Conservation (phyloP, 139 green algal species). For the Chlorella vulgaris region DNA sequence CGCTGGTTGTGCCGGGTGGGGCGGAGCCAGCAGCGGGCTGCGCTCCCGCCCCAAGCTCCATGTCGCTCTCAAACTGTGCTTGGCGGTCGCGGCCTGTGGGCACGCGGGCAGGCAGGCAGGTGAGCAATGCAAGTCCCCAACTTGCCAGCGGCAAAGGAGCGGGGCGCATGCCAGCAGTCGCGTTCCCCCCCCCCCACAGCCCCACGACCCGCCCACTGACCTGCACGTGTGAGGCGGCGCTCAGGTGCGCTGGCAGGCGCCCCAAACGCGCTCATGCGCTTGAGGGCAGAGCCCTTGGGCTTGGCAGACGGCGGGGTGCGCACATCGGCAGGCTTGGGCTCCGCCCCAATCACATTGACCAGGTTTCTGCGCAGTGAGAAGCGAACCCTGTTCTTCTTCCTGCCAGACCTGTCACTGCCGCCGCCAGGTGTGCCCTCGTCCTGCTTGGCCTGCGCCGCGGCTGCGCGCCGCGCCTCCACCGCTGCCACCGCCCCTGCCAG, state of each 20-base stretch:
- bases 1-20: background rate
- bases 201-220: background rate
- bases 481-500: conserved; percentile 16
- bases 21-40: background rate
- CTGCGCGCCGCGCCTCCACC: conserved; percentile 11
- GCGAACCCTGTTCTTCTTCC: conserved; percentile 58
- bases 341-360: conserved; percentile 69
- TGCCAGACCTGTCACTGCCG: conserved; percentile 18
- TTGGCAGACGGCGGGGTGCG: conserved; percentile 71
- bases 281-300: conserved; percentile 68
- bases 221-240: conserved; percentile 19
- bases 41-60: too few species aligned
- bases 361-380: conserved; percentile 83
- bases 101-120: background rate
- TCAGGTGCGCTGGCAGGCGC: conserved; percentile 6
- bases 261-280: conserved; percentile 16
- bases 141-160: background rate
- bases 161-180: background rate
- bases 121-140: background rate
- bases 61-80: too few species aligned
- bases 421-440: background rate
- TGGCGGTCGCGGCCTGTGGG: too few species aligned
- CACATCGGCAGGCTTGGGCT: conserved; percentile 66
- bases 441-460: background rate
- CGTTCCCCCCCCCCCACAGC: too few species aligned